Conservation (phyloP, 2,329 filamentous ascomycete genomes). For the Calonectria crousiana region DNA sequence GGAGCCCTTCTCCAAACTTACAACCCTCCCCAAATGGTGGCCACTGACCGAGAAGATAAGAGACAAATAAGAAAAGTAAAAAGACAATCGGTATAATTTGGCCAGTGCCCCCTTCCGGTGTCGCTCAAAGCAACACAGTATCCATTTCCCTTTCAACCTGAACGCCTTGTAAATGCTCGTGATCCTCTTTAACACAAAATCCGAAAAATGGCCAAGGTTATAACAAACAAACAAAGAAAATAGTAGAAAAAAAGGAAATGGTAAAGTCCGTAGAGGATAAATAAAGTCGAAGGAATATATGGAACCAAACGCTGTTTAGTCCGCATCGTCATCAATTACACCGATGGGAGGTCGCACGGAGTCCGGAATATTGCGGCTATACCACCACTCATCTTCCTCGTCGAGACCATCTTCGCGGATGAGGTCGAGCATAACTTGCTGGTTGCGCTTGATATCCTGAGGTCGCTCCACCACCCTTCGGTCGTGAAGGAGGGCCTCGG, state of each 20-base stretch:
- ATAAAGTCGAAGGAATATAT: conserved; percentile 17
- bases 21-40: conserved; percentile 9
- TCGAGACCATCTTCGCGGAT: conserved; percentile 71
- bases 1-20: conserved; percentile 14
- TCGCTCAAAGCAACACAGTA: conserved; percentile 32
- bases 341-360: conserved; percentile 65
- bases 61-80: conserved; percentile 23
- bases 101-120: conserved; percentile 36
- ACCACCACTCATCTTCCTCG: conserved; percentile 74
- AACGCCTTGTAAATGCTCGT: conserved; percentile 50
- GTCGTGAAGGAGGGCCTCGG: conserved; percentile 72
- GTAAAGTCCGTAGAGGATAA: conserved; percentile 13
- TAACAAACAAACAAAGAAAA: conserved; percentile 26
- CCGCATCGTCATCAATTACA: conserved; percentile 65
- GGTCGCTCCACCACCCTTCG: conserved; percentile 69
- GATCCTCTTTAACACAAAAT: conserved; percentile 41
- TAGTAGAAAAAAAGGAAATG: conserved; percentile 32
- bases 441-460: conserved; percentile 73
- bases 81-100: conserved; percentile 43
- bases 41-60: conserved; percentile 4
- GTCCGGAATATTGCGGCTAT: conserved; percentile 65
- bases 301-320: conserved; percentile 40
- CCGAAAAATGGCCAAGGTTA: conserved; percentile 25
- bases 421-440: conserved; percentile 72
- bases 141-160: conserved; percentile 37